These are phyloP conservation scores for Mortierella hygrophila DNA, from an alignment of 192 early-diverging fungal species.

Conservation along the genomic window DNA sequence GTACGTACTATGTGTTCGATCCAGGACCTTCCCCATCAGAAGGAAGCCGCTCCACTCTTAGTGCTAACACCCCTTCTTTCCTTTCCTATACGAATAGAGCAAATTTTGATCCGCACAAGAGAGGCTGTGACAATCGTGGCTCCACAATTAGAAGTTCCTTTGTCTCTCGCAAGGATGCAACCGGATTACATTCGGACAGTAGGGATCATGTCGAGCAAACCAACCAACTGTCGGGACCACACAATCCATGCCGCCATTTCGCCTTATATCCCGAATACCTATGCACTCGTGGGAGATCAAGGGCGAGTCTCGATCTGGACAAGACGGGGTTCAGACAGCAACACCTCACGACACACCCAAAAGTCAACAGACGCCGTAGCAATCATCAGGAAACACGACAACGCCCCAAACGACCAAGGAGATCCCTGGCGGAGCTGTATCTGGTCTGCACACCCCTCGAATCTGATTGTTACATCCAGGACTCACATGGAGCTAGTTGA, in stretches of 20 bases:
- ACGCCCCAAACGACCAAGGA: neutral
- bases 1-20: neutral
- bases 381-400: slow-evolving; percentile 23
- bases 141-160: neutral
- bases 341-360: neutral
- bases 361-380: neutral
- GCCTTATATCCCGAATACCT: slow-evolving; percentile 23
- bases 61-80: neutral
- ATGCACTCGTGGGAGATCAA: slow-evolving; percentile 28
- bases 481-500: slow-evolving; percentile 15
- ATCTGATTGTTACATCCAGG: slow-evolving; percentile 27
- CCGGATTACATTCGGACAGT: slow-evolving; percentile 1
- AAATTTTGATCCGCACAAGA: slow-evolving; percentile 36
- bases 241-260: slow-evolving; percentile 40
- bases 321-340: neutral
- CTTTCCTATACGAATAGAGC: slow-evolving; percentile 4
- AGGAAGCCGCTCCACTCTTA: neutral
- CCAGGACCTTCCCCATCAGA: neutral
- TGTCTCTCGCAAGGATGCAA: slow-evolving; percentile 18
- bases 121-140: slow-evolving; percentile 23
- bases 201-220: slow-evolving; percentile 15
- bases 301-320: slow-evolving; percentile 28
- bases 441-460: slow-evolving; percentile 29
- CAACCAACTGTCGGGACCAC: neutral
- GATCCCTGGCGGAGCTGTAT: slow-evolving; percentile 36